Conservation (phyloP, 164 flowering plant species). For the Tetracentron sinense region DNA sequence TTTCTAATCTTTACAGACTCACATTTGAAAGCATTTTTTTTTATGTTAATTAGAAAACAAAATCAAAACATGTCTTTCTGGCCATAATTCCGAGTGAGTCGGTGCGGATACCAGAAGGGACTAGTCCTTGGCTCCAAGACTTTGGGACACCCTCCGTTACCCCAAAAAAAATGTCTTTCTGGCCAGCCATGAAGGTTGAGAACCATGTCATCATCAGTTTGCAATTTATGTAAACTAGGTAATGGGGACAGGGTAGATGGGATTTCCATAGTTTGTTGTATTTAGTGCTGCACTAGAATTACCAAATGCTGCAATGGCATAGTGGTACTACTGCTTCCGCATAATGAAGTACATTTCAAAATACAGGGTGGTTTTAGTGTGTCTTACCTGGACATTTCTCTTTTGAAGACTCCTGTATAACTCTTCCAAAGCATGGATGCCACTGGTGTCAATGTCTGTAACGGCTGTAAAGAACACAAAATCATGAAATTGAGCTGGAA, state of each 20-base stretch:
- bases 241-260: background rate
- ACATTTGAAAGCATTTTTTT: background rate
- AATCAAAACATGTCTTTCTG: too few species aligned
- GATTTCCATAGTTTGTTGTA: background rate
- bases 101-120: too few species aligned
- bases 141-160: too few species aligned
- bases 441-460: constrained; percentile 87
- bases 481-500: background rate
- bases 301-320: too few species aligned
- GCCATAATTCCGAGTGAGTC: too few species aligned
- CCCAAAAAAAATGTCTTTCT: too few species aligned
- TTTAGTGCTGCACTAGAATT: too few species aligned
- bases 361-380: background rate
- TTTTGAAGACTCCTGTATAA: constrained; percentile 54
- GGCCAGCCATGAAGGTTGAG: too few species aligned
- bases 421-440: constrained; percentile 79
- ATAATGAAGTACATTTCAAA: background rate
- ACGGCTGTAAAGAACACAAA: constrained; percentile 55
- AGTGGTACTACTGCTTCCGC: too few species aligned
- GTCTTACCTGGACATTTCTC: constrained; percentile 56
- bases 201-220: too few species aligned
- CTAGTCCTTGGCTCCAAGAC: too few species aligned
- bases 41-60: too few species aligned
- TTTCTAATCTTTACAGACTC: background rate
- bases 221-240: background rate